A percentile compares a stretch with the other conserved stretches of the same genome.
These are phyloP conservation scores for Ceratonia siliqua DNA, from an alignment of 306 rosid species.

Conservation along the genomic window DNA sequence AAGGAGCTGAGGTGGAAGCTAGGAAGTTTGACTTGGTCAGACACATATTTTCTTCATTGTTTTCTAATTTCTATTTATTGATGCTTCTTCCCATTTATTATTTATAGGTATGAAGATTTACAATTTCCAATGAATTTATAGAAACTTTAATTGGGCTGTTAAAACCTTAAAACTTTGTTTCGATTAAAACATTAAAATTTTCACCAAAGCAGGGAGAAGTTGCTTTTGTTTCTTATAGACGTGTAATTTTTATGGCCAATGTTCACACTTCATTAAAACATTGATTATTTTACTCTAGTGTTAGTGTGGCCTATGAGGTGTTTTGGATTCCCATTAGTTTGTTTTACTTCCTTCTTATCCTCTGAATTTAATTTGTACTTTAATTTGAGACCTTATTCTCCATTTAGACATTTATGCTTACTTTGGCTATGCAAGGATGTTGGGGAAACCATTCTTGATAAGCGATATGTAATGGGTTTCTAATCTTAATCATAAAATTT, in stretches of 20 bases:
- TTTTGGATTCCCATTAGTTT: not conserved
- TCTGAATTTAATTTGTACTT: not conserved
- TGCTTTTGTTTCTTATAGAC: not conserved
- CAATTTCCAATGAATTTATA: not conserved
- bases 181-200: not conserved
- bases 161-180: not conserved
- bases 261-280: not conserved
- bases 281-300: conserved; percentile 18
- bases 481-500: too few species aligned
- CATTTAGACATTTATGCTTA: conserved; percentile 9
- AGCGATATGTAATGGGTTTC: too few species aligned
- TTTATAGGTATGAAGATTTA: not conserved
- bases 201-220: not conserved
- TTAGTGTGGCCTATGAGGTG: not conserved
- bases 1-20: too few species aligned
- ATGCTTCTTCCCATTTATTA: not conserved
- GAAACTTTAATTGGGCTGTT: not conserved
- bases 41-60: too few species aligned
- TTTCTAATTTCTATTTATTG: not conserved
- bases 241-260: not conserved
- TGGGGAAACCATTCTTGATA: conserved; percentile 55
- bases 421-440: conserved; percentile 57
- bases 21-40: too few species aligned
- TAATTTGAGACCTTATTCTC: not conserved
- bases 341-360: not conserved